phyloP scores from a whole-genome alignment of 179 eudicot genomes.

The Vitellaria paradoxa region DNA sequence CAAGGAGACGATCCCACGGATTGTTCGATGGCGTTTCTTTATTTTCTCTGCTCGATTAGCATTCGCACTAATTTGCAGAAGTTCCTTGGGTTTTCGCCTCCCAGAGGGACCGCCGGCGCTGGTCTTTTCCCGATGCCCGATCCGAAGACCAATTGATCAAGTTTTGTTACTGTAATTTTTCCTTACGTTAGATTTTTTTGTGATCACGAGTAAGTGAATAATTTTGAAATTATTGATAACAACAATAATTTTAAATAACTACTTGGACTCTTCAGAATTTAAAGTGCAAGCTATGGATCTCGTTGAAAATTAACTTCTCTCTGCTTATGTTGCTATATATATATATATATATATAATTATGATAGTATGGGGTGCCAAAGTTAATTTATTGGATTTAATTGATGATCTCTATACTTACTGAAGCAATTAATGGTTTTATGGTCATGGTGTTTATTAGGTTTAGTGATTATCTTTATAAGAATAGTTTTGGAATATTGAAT shows the following conservation, averaged over 20 bases:
- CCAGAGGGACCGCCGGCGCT: conserved; percentile 73
- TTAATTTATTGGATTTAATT: not conserved
- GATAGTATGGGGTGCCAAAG: not conserved
- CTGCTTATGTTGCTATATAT: not conserved
- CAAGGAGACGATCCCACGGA: conserved; percentile 88
- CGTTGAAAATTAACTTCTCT: not conserved
- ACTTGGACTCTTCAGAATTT: not conserved
- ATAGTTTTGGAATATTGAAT: not conserved
- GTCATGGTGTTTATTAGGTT: not conserved
- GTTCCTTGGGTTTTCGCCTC: conserved; percentile 90
- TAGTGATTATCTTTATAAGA: not conserved
- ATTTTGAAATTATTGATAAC: not conserved
- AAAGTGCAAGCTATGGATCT: not conserved
- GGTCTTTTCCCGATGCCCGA: conserved; percentile 94
- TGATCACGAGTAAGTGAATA: not conserved
- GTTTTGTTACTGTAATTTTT: not conserved
- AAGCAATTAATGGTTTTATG: not conserved
- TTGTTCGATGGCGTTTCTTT: conserved; percentile 96
- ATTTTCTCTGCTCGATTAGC: conserved; percentile 83
- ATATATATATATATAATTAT: not conserved
- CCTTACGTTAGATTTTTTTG: not conserved
- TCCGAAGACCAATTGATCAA: conserved; percentile 65
- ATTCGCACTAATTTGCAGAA: conserved; percentile 95
- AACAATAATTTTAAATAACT: not conserved
- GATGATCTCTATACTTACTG: not conserved